These are phyloP conservation scores for Rhynchosporium secalis DNA, from an alignment of 2,329 filamentous ascomycete species.

Conservation along the genomic window DNA sequence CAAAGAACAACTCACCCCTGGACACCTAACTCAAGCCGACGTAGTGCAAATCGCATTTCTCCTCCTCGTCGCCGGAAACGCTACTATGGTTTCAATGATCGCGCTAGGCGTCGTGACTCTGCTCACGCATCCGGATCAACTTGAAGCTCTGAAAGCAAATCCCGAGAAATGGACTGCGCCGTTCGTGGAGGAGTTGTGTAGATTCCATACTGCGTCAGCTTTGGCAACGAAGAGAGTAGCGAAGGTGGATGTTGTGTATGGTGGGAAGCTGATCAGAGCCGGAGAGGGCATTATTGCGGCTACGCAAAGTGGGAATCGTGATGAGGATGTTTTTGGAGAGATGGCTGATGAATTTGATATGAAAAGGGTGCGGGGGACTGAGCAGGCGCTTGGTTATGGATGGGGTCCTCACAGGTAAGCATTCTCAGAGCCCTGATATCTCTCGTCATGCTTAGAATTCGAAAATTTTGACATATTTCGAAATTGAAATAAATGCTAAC, in stretches of 20 bases:
- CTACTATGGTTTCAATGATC: conserved; percentile 54
- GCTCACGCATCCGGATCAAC: conserved; percentile 46
- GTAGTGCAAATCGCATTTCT: conserved; percentile 50
- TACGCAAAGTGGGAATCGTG: conserved; percentile 50
- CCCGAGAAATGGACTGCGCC: conserved; percentile 40
- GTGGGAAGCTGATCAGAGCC: conserved; percentile 43
- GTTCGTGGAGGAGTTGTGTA: conserved; percentile 51
- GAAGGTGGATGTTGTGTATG: conserved; percentile 48
- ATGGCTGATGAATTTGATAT: conserved; percentile 47
- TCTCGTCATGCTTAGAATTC: background rate
- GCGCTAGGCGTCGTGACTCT: conserved; percentile 48
- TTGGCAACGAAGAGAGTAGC: conserved; percentile 50
- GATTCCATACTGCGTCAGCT: conserved; percentile 50
- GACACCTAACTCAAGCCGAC: conserved; percentile 37
- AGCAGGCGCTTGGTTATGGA: conserved; percentile 47
- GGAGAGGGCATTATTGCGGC: conserved; percentile 50
- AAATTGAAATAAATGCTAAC: background rate
- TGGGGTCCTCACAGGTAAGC: conserved; percentile 47
- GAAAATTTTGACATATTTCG: background rate
- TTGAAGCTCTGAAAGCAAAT: conserved; percentile 44
- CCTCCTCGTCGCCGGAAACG: conserved; percentile 52
- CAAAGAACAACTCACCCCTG: conserved; percentile 35
- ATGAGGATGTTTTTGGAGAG: conserved; percentile 46
- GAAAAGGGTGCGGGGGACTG: conserved; percentile 41
- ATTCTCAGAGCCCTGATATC: background rate